Evolutionary conservation across 2,329 filamentous ascomycete genomes (phyloP).

Genomic region (Aspergillus texensis): DNA sequence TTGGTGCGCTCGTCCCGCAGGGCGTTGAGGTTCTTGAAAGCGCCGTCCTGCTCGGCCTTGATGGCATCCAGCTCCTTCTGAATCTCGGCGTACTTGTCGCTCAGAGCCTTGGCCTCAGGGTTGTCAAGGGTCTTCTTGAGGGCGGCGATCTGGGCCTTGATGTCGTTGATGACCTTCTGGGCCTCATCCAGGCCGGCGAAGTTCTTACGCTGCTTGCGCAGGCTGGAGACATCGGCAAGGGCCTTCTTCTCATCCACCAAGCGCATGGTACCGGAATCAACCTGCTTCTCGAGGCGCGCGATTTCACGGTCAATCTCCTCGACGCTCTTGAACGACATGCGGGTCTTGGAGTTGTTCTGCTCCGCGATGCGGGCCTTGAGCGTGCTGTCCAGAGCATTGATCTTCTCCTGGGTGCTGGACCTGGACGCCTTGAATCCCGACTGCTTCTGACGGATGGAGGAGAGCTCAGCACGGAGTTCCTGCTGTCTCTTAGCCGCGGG

Average conservation of each 20-base stretch:
- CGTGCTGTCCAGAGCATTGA: slow-evolving; percentile 88
- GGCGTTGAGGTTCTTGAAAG: slow-evolving; percentile 81
- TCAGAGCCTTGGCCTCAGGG: slow-evolving; percentile 84
- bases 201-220: slow-evolving; percentile 88
- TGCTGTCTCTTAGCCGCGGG: slow-evolving; percentile 80
- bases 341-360: slow-evolving; percentile 81
- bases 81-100: slow-evolving; percentile 81
- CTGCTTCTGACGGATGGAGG: slow-evolving; percentile 84
- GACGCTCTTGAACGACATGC: slow-evolving; percentile 80
- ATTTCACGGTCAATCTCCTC: slow-evolving; percentile 90
- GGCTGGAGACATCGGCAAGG: slow-evolving; percentile 75
- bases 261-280: slow-evolving; percentile 89
- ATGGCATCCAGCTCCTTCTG: slow-evolving; percentile 86
- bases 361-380: slow-evolving; percentile 82
- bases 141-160: slow-evolving; percentile 84
- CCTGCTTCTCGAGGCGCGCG: slow-evolving; percentile 75
- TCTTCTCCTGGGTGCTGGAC: slow-evolving; percentile 77
- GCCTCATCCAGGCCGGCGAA: slow-evolving; percentile 82
- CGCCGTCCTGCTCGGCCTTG: slow-evolving; percentile 89
- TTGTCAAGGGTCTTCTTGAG: slow-evolving; percentile 89
- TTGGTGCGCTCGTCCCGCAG: slow-evolving; percentile 85
- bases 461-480: slow-evolving; percentile 80
- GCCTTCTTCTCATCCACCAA: slow-evolving; percentile 97
- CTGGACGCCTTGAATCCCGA: slow-evolving; percentile 83
- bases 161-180: slow-evolving; percentile 85